These are phyloP conservation scores for Helenozyma rhizophorensis DNA, from an alignment of 805 yeast genomes.

Conservation along the genomic window DNA sequence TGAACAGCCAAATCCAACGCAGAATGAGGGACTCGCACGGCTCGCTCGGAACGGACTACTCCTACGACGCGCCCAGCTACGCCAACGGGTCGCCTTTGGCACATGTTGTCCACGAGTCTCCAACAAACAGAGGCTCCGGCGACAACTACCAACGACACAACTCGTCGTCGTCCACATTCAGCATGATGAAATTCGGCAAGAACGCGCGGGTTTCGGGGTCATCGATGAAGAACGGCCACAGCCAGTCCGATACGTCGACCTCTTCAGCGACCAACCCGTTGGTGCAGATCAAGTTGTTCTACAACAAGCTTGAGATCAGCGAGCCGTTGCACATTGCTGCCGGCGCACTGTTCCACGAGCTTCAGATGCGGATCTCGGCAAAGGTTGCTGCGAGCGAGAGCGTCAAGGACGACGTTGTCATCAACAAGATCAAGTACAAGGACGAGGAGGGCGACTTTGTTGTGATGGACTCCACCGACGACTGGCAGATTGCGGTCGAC, in stretches of 20 bases:
- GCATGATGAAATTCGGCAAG: constrained; percentile 35
- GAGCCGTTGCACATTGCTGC: constrained; percentile 26
- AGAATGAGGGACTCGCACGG: constrained; percentile 33
- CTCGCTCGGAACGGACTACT: constrained; percentile 21
- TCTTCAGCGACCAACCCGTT: constrained; percentile 8
- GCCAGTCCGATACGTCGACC: constrained; percentile 6
- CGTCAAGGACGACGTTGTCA: constrained; percentile 50
- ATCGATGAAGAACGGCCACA: constrained; percentile 13
- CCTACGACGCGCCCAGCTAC: constrained; percentile 18
- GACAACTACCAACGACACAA: constrained; percentile 36
- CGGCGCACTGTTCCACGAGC: constrained; percentile 39
- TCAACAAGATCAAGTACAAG: constrained; percentile 63
- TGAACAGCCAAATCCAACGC: constrained; percentile 35
- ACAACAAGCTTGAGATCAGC: constrained; percentile 27
- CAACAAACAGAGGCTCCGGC: no score
- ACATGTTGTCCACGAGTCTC: no score
- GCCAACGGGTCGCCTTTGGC: background rate
- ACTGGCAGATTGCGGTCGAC: constrained; percentile 82
- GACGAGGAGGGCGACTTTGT: constrained; percentile 97
- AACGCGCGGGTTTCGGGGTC: constrained; percentile 11
- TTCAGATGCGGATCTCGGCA: constrained; percentile 59
- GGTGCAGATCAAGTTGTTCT: constrained; percentile 26
- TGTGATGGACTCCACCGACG: constrained; percentile 79
- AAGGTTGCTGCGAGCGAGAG: constrained; percentile 46
- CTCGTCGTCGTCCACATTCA: constrained; percentile 39